A percentile compares a stretch with the other conserved stretches of the same genome.
Conservation (phyloP, 768 basidiomycete species). For the Dentipellis sp. region DNA sequence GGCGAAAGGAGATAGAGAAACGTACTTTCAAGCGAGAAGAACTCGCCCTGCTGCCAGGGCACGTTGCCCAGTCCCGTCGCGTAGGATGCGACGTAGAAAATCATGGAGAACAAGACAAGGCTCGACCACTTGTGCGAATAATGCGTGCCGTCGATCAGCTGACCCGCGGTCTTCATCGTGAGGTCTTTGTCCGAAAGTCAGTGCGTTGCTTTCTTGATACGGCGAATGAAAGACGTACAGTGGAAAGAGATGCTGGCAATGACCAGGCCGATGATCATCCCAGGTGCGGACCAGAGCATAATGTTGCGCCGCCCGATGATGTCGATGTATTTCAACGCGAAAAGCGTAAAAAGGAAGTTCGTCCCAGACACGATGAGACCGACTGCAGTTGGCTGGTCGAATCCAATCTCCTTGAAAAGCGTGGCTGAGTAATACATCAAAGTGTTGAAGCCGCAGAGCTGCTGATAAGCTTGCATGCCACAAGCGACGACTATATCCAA, state of each 20-base stretch:
- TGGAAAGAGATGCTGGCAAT: slow-evolving; percentile 60
- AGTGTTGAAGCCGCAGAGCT: slow-evolving; percentile 71
- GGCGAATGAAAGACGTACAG: slow-evolving; percentile 33
- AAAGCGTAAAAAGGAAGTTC: slow-evolving; percentile 69
- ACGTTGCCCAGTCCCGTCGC: slow-evolving; percentile 74
- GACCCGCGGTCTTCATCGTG: slow-evolving; percentile 49
- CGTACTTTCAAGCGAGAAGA: slow-evolving; percentile 67
- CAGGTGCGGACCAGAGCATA: slow-evolving; percentile 62
- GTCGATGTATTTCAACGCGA: slow-evolving; percentile 71
- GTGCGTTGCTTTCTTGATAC: not conserved
- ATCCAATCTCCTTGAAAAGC: slow-evolving; percentile 72
- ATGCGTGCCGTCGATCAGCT: slow-evolving; percentile 46
- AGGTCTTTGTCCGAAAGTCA: slow-evolving; percentile 31
- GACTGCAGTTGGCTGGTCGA: slow-evolving; percentile 74
- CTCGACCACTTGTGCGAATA: slow-evolving; percentile 58
- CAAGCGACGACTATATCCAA: slow-evolving; percentile 52
- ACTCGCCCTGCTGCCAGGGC: slow-evolving; percentile 83
- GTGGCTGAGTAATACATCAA: slow-evolving; percentile 50
- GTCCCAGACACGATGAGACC: slow-evolving; percentile 72
- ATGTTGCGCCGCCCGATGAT: slow-evolving; percentile 60
- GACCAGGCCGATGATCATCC: slow-evolving; percentile 59
- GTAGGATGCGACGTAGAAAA: slow-evolving; percentile 75
- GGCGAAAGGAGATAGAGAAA: not conserved
- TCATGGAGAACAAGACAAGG: slow-evolving; percentile 71
- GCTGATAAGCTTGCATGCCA: slow-evolving; percentile 78